Conservation (phyloP, 2,329 filamentous ascomycete genomes). For the Colletotrichum caudatum region DNA sequence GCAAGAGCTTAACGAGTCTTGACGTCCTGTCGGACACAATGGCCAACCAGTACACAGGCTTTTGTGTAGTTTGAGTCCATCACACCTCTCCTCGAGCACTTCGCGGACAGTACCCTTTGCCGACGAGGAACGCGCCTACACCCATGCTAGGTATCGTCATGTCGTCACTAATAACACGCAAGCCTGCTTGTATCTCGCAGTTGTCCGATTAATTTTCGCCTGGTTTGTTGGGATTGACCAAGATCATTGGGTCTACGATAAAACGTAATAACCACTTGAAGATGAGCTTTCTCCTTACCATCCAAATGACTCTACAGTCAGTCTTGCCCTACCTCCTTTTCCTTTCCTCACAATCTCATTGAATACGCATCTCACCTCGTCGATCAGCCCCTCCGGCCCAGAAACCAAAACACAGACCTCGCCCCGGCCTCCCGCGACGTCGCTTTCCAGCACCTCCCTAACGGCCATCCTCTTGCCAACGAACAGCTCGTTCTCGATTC, state of each 20-base stretch:
- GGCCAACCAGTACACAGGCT: background rate
- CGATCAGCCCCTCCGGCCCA: slow-evolving; percentile 34
- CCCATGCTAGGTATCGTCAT: background rate
- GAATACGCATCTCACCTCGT: slow-evolving; percentile 37
- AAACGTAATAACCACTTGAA: background rate
- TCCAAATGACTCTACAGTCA: background rate
- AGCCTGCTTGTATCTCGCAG: background rate
- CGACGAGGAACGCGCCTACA: background rate
- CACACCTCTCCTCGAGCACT: background rate
- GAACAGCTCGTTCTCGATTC: slow-evolving; percentile 19
- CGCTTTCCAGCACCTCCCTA: background rate
- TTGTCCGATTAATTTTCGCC: background rate
- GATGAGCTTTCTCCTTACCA: background rate
- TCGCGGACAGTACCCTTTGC: no score
- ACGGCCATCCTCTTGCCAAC: slow-evolving; percentile 4
- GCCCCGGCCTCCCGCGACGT: slow-evolving; percentile 8
- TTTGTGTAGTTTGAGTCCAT: background rate
- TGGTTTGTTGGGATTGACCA: background rate
- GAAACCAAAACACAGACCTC: slow-evolving; percentile 37
- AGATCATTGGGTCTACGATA: background rate
- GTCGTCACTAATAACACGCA: background rate
- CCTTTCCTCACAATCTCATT: slow-evolving; percentile 12
- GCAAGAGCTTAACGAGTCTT: background rate
- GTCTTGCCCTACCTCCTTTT: background rate
- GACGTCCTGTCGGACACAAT: background rate